Base-by-base conservation (phyloP, 2,329 filamentous ascomycete species). In the Xylaria sp. region DNA sequence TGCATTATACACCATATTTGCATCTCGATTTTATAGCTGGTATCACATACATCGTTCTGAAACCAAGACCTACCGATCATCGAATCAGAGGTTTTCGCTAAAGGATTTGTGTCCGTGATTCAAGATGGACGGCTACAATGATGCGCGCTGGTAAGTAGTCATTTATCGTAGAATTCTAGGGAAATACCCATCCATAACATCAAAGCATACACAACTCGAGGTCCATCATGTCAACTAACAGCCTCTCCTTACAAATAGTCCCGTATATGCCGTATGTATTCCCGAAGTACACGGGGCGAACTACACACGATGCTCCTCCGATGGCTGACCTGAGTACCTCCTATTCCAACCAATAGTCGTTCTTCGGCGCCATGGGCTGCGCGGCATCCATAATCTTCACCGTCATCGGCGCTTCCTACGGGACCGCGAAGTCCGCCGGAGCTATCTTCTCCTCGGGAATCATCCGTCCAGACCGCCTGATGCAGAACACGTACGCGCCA, bases 321-420 rank as follows among this genome's bases (percentile, higher is more conserved):
- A 44, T 44, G 16, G 10, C 50, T 62, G 25, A 63, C 27, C 18
- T 18, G n/a, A 53, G 18, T 54, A 12, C 16, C 18, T 44, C 44
- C 12, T 8, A 59, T 21, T 44, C 47, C 35, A 32, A 5, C 25
- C n/a, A 60, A 25, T 27, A 79, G 76, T 90, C 92, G 81, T 94
- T 94, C 85, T 94, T 94, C 80, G 92, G 92, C 82, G 91, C 91
- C 78, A 91, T 94, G 88, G 92, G 92, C 80, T 94, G 92, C 85
- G 92, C 91, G 79, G 92, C 90, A 75, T 93, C 94, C 83, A 97
- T 97, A 80, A 91, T 97, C 81, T 97, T 97, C 88, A 97, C 93
- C 81, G 97, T 93, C 84, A 91, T 97, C 77, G 94, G 95, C 81
- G 95, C 95, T 79, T 93, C 95, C 77, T 99, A 98, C 85, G 96